Evolutionary conservation across 176 grass and related monocot genomes (phyloP).

Genomic region (Oryza glaberrima): DNA sequence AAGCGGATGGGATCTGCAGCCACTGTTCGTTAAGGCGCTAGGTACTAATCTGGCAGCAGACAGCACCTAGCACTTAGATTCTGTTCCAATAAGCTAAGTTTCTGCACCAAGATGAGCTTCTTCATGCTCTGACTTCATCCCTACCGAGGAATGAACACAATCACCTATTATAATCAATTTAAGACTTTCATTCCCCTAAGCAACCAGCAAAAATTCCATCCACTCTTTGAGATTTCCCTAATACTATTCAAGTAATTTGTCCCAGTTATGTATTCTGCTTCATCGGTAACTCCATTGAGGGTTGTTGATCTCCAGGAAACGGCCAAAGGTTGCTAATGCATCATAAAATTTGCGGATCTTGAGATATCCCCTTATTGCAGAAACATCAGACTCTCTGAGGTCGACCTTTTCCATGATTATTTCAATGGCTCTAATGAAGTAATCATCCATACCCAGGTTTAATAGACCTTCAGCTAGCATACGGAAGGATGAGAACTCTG

Average conservation of each 20-base stretch:
- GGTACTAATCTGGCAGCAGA: not conserved
- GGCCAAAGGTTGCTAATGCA: conserved; percentile 68
- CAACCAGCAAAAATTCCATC: conserved; percentile 27
- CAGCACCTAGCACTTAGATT: not conserved
- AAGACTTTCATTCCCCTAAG: conserved; percentile 17
- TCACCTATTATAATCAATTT: conserved; percentile 12
- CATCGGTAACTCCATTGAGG: conserved; percentile 51
- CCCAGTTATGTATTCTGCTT: not conserved
- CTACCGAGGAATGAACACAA: not conserved
- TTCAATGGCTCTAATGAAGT: conserved; percentile 61
- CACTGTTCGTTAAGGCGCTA: not conserved
- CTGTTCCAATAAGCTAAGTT: not conserved
- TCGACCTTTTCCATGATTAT: conserved; percentile 65
- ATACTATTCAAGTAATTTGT: not conserved
- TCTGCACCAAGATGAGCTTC: conserved; percentile 20
- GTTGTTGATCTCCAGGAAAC: conserved; percentile 51
- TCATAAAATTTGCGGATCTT: conserved; percentile 84
- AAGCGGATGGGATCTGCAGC: not conserved
- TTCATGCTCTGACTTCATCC: conserved; percentile 5
- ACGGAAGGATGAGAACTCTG: conserved; percentile 74
- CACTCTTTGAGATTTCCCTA: not conserved
- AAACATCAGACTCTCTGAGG: conserved; percentile 61
- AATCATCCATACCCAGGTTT: conserved; percentile 79
- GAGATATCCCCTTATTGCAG: conserved; percentile 80
- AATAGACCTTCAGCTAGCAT: conserved; percentile 88